Evolutionary conservation across 495 filamentous ascomycete genomes (phyloP), one percentile per base, ranked within the genome.

Genomic region (Aspergillus saccharolyticus): DNA sequence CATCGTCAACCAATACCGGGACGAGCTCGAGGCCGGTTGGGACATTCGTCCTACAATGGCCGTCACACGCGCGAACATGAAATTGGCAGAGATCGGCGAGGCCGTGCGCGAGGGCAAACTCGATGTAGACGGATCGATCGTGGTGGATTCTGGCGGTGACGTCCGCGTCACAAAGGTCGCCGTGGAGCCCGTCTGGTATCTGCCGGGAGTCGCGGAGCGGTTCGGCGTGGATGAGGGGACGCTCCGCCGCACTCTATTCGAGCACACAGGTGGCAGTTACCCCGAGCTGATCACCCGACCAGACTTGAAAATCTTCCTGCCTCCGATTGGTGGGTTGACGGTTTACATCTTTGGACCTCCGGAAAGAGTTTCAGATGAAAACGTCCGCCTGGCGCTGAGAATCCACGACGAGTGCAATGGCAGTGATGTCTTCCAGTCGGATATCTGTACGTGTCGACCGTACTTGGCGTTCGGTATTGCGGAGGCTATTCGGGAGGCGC

Each of bases 391-490:
- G 47, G 88, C 94, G 24, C 80, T 98, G 58, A 90, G 94, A 52
- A 88, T 98, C 47, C 94, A 98, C 72, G 94, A 98, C 71, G 94
- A 97, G 75, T 91, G 92, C 77, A 97, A 97, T 70, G 93, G 94
- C 54, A 92, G 88, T 71, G 94, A 98, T 79, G 94, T 98, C 53
- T 98, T 98, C 72, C 92, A 96, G 57, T 96, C 90, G 33, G 94
- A 98, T 72, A 98, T 98, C 70, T 98, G 94, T 75, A 98, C 94
- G 24, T 97, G 94, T 73, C 85, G 94, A 44, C 94, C 94, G 30
- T 98, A 98, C 66, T 84, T 98, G 55, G 94, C 96, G 61, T 98
- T 94, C 67, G 94, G 94, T 30, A 91, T 98, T 55, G 90, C 92
- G 63, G 94, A 98, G 73, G 94, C 94, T 7, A 93, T 98, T 58